Evolutionary conservation across 768 basidiomycete species (phyloP), one percentile per base, ranked within the genome.

Genomic region (Gymnopilus dilepis): DNA sequence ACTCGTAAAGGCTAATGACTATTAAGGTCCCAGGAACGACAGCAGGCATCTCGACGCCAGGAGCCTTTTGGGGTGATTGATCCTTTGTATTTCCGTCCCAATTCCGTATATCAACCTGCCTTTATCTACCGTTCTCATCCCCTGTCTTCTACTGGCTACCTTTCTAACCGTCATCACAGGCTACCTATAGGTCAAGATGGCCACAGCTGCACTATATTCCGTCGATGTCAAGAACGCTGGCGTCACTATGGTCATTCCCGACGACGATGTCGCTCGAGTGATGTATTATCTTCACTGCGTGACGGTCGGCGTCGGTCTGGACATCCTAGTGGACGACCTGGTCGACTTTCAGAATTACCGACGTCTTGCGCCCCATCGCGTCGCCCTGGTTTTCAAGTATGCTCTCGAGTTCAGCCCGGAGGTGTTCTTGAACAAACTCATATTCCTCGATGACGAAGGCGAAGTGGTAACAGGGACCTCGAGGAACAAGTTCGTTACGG

Each of bases 241-340:
- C 11, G 33, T 51, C 9, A 57, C 61, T 15, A 63, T 59, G 22
- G 37, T 53, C 40, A 57, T 67, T 33, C 64, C 66, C 13, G 64
- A 65, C 56, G 59, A 67, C 38, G 66, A 67, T 43, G 37, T 63
- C 61, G 66, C 66, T 52, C 60, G 64, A 5, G 58, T 67, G 40
- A 67, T 67, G 67, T 68, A 68, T 54, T 68, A 68, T 50, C 67
- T 68, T 30, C 59, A 65, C 57, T 68, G 67, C 54, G 64, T 68
- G 30, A 68, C 67, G 30, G 56, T 59, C 11, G 56, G 58, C n/a
- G 48, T 68, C 45, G 65, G 62, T n/a, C n/a, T 68, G 13, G 60
- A 68, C 31, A 56, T 68, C 57, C 60, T 68, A 15, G 56, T 60
- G 26, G 64, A 68, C 53, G 67, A 68, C 48, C 59, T 68, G 33